Base-by-base conservation (phyloP, 2,329 filamentous ascomycete species). In the Aspergillus ochraceus region DNA sequence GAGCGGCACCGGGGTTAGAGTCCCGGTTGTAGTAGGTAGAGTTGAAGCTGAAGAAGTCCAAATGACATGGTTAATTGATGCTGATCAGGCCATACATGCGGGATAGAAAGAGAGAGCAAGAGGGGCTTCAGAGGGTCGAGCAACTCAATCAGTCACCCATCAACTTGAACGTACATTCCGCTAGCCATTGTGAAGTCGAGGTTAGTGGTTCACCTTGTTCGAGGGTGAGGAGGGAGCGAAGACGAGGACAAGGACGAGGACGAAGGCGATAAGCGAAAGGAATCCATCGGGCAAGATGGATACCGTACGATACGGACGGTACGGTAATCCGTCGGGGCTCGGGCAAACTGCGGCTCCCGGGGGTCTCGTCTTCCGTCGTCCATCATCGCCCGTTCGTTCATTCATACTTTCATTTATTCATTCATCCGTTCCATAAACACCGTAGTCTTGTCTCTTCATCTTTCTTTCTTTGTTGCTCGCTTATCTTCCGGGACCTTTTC, bases 21-120 rank as follows among this genome's bases (percentile, higher is more conserved):
- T 90, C 85, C 74, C 88, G 88, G 79, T 97, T 91, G 83, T 98
- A 99, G 84, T 99, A 99, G 66, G 91, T 92, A 32, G 88, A 90
- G 71, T 88, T 88, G 72, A 87, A 79, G 62, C 84, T 86, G 62
- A n/a, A 39, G 10, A 20, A 32, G 26, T 36, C 45, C 3, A 47
- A 47, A 24, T 20, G 9, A 19, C 11, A 22, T 47, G 20, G n/a
- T 22, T 47, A 19, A 24, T 59, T 26, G 58, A 57, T 64, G 47
- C 11, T 22, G 11, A 19, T 20, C n/a, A 19, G 47, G 57, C 32
- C 22, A 12, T 29, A 20, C 36, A n/a, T 46, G 42, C 10, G 49
- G 32, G 2, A 46, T 54, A 46, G 49, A 39, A 20, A 51, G 30
- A 24, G 17, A 30, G 39, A 20, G 12, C 32, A 30, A 19, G 39